phyloP scores from a whole-genome alignment of 768 basidiomycete species.

The Amanita exitialis region DNA sequence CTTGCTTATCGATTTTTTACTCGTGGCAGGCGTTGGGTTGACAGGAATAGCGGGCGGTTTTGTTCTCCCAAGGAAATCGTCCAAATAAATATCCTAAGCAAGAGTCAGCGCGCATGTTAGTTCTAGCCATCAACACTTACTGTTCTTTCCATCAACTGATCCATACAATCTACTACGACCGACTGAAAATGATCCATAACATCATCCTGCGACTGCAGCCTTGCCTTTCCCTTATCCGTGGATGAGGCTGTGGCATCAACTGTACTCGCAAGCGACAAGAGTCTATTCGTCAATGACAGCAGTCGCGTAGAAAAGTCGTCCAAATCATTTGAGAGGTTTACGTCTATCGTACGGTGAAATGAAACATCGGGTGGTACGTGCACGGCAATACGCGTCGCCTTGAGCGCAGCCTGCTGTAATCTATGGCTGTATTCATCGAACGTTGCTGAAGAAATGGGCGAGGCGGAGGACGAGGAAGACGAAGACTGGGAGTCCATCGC shows the following conservation, averaged over 20 bases:
- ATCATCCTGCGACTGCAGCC: constrained; percentile 65
- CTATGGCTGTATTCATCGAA: constrained; percentile 48
- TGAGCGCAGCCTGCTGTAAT: constrained; percentile 52
- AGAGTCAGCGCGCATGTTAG: background rate
- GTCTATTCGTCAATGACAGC: constrained; percentile 52
- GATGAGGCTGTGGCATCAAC: constrained; percentile 20
- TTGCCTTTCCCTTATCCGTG: constrained; percentile 34
- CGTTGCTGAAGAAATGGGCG: constrained; percentile 1
- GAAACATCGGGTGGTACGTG: constrained; percentile 63
- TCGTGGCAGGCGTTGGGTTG: constrained; percentile 24
- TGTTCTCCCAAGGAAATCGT: constrained; percentile 62
- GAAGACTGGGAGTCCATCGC: constrained; percentile 8
- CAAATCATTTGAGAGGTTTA: constrained; percentile 54
- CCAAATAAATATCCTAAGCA: constrained; percentile 69
- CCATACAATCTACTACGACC: constrained; percentile 74
- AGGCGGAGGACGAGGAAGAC: constrained; percentile 5
- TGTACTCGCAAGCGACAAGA: constrained; percentile 44
- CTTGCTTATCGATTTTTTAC: constrained; percentile 21
- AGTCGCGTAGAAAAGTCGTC: constrained; percentile 62
- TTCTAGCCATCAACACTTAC: constrained; percentile 30
- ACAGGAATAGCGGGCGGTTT: constrained; percentile 59
- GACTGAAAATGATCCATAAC: constrained; percentile 76
- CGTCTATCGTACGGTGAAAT: constrained; percentile 87
- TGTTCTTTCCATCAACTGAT: constrained; percentile 75
- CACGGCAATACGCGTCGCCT: constrained; percentile 52